A percentile compares a stretch with the other conserved stretches of the same genome.
These are phyloP conservation scores for Kluyveromyces sp. DNA, from an alignment of 1,139 yeast species.

Conservation along the genomic window DNA sequence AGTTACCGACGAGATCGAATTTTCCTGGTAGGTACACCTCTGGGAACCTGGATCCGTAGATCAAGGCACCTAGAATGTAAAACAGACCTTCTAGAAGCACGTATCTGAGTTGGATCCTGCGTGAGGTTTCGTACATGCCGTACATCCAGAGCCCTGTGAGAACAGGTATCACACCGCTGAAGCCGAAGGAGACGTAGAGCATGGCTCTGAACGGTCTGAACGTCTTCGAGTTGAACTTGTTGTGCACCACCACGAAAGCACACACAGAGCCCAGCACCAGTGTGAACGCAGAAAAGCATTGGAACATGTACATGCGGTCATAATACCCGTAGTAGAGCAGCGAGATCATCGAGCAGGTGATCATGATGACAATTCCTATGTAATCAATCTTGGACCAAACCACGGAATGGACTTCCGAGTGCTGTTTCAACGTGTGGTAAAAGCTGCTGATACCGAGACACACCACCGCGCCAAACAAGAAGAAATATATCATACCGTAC, in stretches of 20 bases:
- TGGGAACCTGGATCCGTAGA: slow-evolving; percentile 76
- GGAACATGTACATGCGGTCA: slow-evolving; percentile 42
- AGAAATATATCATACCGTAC: slow-evolving; percentile 37
- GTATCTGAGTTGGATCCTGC: slow-evolving; percentile 52
- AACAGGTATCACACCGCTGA: slow-evolving; percentile 74
- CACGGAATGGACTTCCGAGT: slow-evolving; percentile 51
- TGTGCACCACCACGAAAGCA: slow-evolving; percentile 56
- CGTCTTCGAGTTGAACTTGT: slow-evolving; percentile 55
- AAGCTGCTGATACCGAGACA: slow-evolving; percentile 71
- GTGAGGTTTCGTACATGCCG: slow-evolving; percentile 41
- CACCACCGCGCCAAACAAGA: slow-evolving; percentile 44
- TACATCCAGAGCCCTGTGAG: slow-evolving; percentile 42
- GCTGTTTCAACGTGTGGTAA: slow-evolving; percentile 74
- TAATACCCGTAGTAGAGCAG: slow-evolving; percentile 61
- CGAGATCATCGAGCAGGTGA: slow-evolving; percentile 70
- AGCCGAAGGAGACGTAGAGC: slow-evolving; percentile 75
- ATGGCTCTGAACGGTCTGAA: slow-evolving; percentile 73
- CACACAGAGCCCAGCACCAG: slow-evolving; percentile 54
- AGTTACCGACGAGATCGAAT: slow-evolving; percentile 69
- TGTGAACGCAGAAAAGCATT: slow-evolving; percentile 45
- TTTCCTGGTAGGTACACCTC: slow-evolving; percentile 63
- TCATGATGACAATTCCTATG: slow-evolving; percentile 74
- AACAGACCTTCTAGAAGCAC: slow-evolving; percentile 60
- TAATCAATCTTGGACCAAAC: slow-evolving; percentile 76
- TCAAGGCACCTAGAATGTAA: slow-evolving; percentile 68